Evolutionary conservation across 495 filamentous ascomycete genomes (phyloP), one percentile per base, ranked within the genome.

Genomic region (Parmelia sp.): DNA sequence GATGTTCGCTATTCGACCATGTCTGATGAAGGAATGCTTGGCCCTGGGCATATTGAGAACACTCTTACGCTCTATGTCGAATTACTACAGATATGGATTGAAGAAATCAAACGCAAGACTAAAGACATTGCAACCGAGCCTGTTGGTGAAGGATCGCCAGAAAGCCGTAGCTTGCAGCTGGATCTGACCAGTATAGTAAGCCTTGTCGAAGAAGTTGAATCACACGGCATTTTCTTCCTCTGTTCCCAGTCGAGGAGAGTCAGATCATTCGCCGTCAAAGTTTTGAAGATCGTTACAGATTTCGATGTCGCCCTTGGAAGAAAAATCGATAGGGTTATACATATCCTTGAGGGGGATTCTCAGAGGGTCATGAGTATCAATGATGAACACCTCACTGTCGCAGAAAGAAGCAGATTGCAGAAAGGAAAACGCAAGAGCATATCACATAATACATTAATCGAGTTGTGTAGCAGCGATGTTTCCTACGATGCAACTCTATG

Each of bases 11-110:
- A 97, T 74, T 90, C 92, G 1, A 97, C 94, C 27, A 96, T 96
- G 89, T 96, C 92, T 12, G 95, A 97, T 70, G 92, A 96, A 51
- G 94, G 95, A 5, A 92, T 99, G 90, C 84, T 98, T 31, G 94
- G 94, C 9, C 87, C 91, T 31, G 90, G 87, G 14, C 95, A 98
- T 71, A 96, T 98, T 58, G 95, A 99, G 70, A 96, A 88, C 63
- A 97, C 95, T 5, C 72, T 99, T 23, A 85, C 86, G 65, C 81
- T 99, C 0, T 99, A 97, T 71, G 90, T 99, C 53, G 92, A 99
- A 73, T 77, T 97, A 12, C 79, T 99, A 39, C 83, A 88, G 62
- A 97, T 99, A 49, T 99, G 94, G 94, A 94, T 96, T 36, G 92
- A 97, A 60, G 92, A 97, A 71, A 93, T 97, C 68, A 88, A 90